Percentiles rank a stretch among this genome's conserved stretches.
Conservation (phyloP, 2,329 filamentous ascomycete genomes). For the Boeremia lycopersici region DNA sequence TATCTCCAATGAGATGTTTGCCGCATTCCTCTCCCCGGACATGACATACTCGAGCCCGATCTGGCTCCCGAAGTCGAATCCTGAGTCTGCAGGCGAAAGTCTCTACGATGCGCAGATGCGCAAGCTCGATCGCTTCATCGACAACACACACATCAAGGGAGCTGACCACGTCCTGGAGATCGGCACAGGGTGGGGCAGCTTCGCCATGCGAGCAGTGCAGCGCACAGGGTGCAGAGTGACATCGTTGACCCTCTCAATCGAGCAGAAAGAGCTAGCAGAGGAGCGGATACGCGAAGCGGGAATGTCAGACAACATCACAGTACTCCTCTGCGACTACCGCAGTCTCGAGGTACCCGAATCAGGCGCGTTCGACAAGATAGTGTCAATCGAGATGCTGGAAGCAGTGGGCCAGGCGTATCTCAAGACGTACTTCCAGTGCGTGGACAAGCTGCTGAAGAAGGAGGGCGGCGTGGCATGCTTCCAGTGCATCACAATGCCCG, state of each 20-base stretch:
- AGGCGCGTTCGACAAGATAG: conserved; percentile 69
- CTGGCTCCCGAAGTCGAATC: conserved; percentile 59
- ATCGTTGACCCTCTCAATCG: conserved; percentile 69
- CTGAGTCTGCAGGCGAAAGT: conserved; percentile 57
- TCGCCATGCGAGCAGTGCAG: conserved; percentile 72
- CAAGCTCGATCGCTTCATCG: conserved; percentile 70
- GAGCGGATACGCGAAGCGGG: conserved; percentile 67
- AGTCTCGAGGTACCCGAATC: conserved; percentile 58
- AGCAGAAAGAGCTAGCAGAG: conserved; percentile 73
- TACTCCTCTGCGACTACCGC: conserved; percentile 72
- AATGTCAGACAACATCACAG: conserved; percentile 65
- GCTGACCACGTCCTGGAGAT: conserved; percentile 76
- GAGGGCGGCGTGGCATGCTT: conserved; percentile 72
- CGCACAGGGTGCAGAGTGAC: conserved; percentile 72
- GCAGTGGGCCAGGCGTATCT: conserved; percentile 73
- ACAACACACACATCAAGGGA: conserved; percentile 66
- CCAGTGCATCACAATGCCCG: conserved; percentile 79
- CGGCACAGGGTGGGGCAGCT: conserved; percentile 76
- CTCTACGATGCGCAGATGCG: conserved; percentile 70
- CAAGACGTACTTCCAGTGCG: conserved; percentile 68
- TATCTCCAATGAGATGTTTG: conserved; percentile 77
- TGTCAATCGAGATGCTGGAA: conserved; percentile 81
- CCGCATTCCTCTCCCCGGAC: conserved; percentile 73
- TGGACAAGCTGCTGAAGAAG: conserved; percentile 68
- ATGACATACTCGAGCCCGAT: conserved; percentile 79